These are phyloP conservation scores for Cryomyces minteri DNA, from an alignment of 495 filamentous ascomycete species.

Conservation along the genomic window DNA sequence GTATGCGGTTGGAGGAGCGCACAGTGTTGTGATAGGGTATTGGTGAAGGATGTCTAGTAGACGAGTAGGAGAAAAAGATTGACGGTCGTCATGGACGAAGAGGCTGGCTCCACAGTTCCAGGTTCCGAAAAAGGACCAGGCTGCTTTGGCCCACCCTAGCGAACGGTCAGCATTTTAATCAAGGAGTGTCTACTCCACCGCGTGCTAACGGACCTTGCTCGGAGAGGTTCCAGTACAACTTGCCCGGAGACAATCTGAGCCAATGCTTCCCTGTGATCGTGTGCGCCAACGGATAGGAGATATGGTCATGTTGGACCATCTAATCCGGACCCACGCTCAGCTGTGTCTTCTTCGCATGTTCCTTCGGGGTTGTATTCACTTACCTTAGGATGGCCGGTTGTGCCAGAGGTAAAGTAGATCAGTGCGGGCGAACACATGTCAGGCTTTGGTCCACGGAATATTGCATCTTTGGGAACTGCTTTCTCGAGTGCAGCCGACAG, in stretches of 20 bases:
- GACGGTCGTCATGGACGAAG: slow-evolving; percentile 8
- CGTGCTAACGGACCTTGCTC: slow-evolving; percentile 5
- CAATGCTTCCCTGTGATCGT: slow-evolving; percentile 9
- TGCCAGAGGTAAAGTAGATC: slow-evolving; percentile 10
- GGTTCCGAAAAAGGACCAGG: slow-evolving; percentile 9
- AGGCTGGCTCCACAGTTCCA: slow-evolving; percentile 10
- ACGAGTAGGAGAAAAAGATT: slow-evolving; percentile 1
- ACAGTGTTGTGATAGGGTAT: slow-evolving; percentile 9
- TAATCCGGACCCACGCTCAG: not conserved
- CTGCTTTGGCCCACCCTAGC: slow-evolving; percentile 9
- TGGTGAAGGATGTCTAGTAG: slow-evolving; percentile 4
- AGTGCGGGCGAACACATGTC: slow-evolving; percentile 2
- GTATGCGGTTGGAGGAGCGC: slow-evolving; percentile 10
- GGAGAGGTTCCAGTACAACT: slow-evolving; percentile 5
- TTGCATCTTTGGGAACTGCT: slow-evolving; percentile 2
- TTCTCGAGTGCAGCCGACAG: not conserved
- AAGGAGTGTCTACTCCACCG: not conserved
- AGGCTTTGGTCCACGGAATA: slow-evolving; percentile 1
- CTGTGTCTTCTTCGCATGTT: too few relatives aligned
- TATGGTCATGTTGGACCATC: slow-evolving; percentile 7
- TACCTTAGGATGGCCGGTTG: slow-evolving; percentile 7
- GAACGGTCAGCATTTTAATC: not conserved
- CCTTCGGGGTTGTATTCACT: not conserved
- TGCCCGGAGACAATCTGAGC: slow-evolving; percentile 3
- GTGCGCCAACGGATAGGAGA: slow-evolving; percentile 8